Conservation (phyloP, 148 eudicot species). For the Fagopyrum homotropicum region DNA sequence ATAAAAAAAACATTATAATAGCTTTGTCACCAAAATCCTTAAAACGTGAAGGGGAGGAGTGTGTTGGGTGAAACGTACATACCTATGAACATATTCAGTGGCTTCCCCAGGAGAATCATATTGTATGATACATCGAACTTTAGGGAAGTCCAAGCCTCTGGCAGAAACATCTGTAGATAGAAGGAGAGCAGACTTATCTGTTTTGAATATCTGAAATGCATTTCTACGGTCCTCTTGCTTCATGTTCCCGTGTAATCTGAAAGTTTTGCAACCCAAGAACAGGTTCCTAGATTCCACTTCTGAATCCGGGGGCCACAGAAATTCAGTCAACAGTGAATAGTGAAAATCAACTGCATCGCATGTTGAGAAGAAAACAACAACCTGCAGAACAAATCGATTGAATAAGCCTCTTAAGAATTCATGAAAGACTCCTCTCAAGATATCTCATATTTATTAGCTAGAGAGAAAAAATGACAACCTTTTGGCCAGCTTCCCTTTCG, state of each 20-base stretch:
- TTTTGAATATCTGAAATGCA: constrained; percentile 63
- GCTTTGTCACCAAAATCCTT: too few relatives aligned
- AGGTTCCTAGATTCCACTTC: constrained; percentile 28
- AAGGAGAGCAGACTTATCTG: constrained; percentile 86
- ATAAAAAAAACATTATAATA: too few relatives aligned
- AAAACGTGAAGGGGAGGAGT: background rate
- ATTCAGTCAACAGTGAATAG: constrained; percentile 54
- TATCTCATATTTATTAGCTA: background rate
- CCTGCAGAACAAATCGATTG: constrained; percentile 27
- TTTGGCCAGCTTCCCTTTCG: constrained; percentile 59
- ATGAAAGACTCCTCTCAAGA: background rate
- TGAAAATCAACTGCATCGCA: constrained; percentile 95
- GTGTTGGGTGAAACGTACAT: constrained; percentile 17
- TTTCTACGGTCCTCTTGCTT: constrained; percentile 77
- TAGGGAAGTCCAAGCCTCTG: constrained; percentile 93
- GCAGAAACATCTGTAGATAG: constrained; percentile 89
- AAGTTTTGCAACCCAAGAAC: constrained; percentile 61
- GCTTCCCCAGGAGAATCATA: constrained; percentile 99
- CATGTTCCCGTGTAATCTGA: constrained; percentile 86
- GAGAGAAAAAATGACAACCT: constrained; percentile 38
- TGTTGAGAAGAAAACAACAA: constrained; percentile 95
- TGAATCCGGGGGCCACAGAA: constrained; percentile 37
- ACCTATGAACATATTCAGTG: constrained; percentile 98
- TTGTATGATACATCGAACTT: constrained; percentile 88
- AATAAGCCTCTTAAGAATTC: background rate